phyloP scores from a whole-genome alignment of 306 rosid genomes.

The Styphnolobium japonicum region DNA sequence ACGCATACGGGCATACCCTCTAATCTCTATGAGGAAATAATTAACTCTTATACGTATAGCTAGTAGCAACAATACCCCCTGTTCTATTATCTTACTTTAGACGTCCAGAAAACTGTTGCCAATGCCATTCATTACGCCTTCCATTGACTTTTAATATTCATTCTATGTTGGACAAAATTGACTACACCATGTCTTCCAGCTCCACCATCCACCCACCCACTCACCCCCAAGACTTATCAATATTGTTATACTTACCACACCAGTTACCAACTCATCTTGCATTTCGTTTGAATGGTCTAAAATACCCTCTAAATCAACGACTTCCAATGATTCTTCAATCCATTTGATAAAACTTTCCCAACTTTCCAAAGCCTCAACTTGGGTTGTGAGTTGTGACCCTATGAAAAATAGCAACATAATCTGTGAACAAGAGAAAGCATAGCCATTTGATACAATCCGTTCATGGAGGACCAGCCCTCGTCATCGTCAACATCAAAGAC shows the following conservation, averaged over 20 bases:
- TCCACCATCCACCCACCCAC: background rate
- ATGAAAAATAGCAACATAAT: background rate
- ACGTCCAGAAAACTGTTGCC: too few species aligned
- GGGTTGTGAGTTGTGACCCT: background rate
- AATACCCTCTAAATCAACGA: background rate
- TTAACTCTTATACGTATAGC: too few species aligned
- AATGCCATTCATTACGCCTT: too few species aligned
- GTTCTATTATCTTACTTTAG: too few species aligned
- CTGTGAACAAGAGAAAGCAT: background rate
- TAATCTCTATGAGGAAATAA: too few species aligned
- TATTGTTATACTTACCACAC: background rate
- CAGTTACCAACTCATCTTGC: background rate
- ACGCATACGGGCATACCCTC: too few species aligned
- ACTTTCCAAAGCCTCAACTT: background rate
- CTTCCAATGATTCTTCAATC: background rate
- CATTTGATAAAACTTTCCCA: background rate
- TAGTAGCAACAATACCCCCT: too few species aligned
- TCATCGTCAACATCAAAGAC: slow-evolving; percentile 32
- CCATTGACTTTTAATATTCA: background rate
- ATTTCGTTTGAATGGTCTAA: background rate
- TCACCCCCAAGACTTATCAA: background rate
- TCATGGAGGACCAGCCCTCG: slow-evolving; percentile 32
- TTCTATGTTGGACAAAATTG: background rate
- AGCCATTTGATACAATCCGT: background rate
- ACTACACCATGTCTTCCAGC: background rate